These are phyloP conservation scores for Buxus sempervirens DNA, from an alignment of 164 flowering plant species.

Conservation along the genomic window DNA sequence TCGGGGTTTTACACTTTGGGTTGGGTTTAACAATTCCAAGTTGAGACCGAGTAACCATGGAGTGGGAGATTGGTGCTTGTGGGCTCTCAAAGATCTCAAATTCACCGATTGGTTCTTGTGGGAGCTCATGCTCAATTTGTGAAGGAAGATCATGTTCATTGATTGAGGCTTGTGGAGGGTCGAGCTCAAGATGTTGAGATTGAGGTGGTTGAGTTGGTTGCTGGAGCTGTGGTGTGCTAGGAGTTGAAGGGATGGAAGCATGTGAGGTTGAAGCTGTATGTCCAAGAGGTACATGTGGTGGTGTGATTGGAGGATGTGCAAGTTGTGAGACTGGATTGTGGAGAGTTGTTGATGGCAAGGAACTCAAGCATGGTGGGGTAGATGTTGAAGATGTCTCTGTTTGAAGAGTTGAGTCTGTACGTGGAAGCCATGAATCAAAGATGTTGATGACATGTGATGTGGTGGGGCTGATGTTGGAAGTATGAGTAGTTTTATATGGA, in stretches of 20 bases:
- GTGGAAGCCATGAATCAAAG: conserved; percentile 1
- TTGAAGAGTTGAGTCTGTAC: too few species aligned
- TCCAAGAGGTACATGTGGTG: too few species aligned
- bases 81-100: background rate
- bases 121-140: too few species aligned
- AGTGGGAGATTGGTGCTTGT: background rate
- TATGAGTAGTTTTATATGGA: background rate
- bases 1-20: too few species aligned
- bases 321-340: too few species aligned
- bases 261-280: too few species aligned
- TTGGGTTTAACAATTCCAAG: too few species aligned
- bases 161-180: too few species aligned
- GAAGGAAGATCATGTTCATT: too few species aligned
- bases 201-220: background rate
- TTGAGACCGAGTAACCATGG: background rate
- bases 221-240: background rate
- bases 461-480: background rate
- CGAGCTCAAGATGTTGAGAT: background rate
- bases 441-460: background rate
- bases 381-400: background rate
- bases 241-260: too few species aligned
- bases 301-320: too few species aligned
- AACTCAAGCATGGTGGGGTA: background rate
- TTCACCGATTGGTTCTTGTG: background rate
- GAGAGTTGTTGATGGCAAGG: background rate